Evolutionary conservation across 2,329 filamentous ascomycete genomes (phyloP).

Genomic region (Aciculosporium take): DNA sequence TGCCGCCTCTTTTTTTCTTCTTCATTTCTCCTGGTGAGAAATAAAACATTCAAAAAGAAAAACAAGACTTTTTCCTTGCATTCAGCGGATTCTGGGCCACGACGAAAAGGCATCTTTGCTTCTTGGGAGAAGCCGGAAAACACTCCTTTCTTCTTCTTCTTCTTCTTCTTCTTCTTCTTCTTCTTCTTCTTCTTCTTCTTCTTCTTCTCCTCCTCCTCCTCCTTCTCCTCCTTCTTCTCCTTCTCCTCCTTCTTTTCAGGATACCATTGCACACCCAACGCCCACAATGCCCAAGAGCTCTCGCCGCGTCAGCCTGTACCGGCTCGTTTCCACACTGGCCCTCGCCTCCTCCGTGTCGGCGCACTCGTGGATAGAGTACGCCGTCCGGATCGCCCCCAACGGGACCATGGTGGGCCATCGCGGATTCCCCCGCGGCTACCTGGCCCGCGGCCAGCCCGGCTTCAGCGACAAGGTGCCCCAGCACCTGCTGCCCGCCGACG

Average conservation of each 20-base stretch:
- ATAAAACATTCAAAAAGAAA: background rate
- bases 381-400: slow-evolving; percentile 55
- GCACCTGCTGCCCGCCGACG: slow-evolving; percentile 46
- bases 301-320: background rate
- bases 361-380: slow-evolving; percentile 75
- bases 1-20: background rate
- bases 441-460: slow-evolving; percentile 37
- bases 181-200: background rate
- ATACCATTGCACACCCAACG: slow-evolving; percentile 1
- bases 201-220: background rate
- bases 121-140: too few relatives aligned
- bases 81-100: background rate
- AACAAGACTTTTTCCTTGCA: background rate
- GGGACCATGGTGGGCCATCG: slow-evolving; percentile 56
- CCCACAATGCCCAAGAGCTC: background rate
- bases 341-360: slow-evolving; percentile 24
- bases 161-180: background rate
- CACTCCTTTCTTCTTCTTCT: background rate
- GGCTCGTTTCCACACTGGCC: slow-evolving; percentile 15
- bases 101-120: background rate
- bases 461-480: slow-evolving; percentile 46
- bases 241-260: slow-evolving; percentile 2
- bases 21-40: slow-evolving; percentile 4
- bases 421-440: slow-evolving; percentile 64
- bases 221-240: background rate